Conservation (phyloP, 805 yeast genomes). For the Candida endomychidarum region DNA sequence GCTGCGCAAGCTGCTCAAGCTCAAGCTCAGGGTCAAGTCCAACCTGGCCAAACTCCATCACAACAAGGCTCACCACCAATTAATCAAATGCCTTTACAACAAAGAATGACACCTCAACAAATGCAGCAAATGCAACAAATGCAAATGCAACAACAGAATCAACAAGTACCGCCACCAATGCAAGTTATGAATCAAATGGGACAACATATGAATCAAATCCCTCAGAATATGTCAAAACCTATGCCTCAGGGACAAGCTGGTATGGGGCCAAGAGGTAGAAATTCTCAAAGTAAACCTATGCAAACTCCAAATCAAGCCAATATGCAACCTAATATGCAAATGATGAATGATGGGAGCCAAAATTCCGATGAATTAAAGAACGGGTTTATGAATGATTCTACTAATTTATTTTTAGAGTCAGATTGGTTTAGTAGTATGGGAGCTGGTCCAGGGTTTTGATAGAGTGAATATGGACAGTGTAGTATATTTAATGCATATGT, state of each 20-base stretch:
- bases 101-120: slow-evolving; percentile 6
- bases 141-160: slow-evolving; percentile 8
- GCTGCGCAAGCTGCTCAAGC: slow-evolving; percentile 12
- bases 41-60: slow-evolving; percentile 8
- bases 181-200: slow-evolving; percentile 6
- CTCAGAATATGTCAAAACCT: slow-evolving; percentile 2
- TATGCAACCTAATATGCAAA: background rate
- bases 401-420: slow-evolving; percentile 16
- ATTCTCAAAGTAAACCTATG: slow-evolving; percentile 1
- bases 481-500: background rate
- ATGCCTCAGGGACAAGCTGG: slow-evolving; percentile 3
- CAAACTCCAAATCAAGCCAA: slow-evolving; percentile 1
- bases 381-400: slow-evolving; percentile 12
- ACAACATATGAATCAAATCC: slow-evolving; percentile 5
- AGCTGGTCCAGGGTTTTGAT: slow-evolving; percentile 31
- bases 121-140: slow-evolving; percentile 9
- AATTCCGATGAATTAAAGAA: slow-evolving; percentile 7
- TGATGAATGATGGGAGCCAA: slow-evolving; percentile 7
- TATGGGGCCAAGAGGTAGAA: slow-evolving; percentile 2
- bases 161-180: slow-evolving; percentile 8
- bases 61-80: slow-evolving; percentile 9
- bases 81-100: slow-evolving; percentile 10
- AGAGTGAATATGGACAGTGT: background rate
- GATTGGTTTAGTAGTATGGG: slow-evolving; percentile 37
- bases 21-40: slow-evolving; percentile 15